A percentile compares a stretch with the other conserved stretches of the same genome.
Conservation (phyloP, 768 basidiomycete species). For the Leccinellum luteum region DNA sequence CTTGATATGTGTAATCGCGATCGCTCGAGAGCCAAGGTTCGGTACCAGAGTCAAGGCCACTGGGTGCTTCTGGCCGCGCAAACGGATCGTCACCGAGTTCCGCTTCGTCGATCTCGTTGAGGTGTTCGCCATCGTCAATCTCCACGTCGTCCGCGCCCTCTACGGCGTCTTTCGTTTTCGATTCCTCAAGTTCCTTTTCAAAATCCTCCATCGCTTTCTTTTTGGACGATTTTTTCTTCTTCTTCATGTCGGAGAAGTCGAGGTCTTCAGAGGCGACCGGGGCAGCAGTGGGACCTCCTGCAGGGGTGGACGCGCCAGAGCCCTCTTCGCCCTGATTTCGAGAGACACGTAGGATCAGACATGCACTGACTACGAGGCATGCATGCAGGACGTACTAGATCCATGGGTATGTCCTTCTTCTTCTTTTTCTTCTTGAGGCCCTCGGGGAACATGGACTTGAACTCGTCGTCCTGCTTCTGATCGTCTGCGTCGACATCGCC, state of each 20-base stretch:
- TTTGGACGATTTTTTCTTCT: conserved; percentile 92
- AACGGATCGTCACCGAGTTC: conserved; percentile 92
- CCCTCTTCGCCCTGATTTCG: conserved; percentile 53
- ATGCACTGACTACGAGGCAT: neutral
- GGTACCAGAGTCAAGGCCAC: conserved; percentile 67
- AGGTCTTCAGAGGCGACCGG: conserved; percentile 65
- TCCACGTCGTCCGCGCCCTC: conserved; percentile 56
- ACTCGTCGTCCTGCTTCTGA: conserved; percentile 68
- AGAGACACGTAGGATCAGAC: neutral
- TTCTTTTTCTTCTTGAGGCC: conserved; percentile 93
- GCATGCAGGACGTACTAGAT: conserved; percentile 51
- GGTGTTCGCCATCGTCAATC: conserved; percentile 60
- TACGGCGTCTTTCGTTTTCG: conserved; percentile 62
- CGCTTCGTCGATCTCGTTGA: conserved; percentile 70
- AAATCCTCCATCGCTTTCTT: conserved; percentile 92
- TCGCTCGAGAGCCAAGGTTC: conserved; percentile 92
- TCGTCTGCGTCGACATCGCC: conserved; percentile 34
- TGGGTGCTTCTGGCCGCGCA: conserved; percentile 52
- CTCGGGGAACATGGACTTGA: conserved; percentile 77
- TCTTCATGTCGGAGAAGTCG: conserved; percentile 95
- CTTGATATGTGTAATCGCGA: conserved; percentile 93
- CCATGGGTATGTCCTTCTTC: conserved; percentile 86
- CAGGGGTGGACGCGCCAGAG: conserved; percentile 65
- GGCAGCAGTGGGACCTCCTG: conserved; percentile 35
- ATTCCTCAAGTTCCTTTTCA: conserved; percentile 83